Conservation (phyloP, 345 rosid genomes). For the Bruguiera parviflora region DNA sequence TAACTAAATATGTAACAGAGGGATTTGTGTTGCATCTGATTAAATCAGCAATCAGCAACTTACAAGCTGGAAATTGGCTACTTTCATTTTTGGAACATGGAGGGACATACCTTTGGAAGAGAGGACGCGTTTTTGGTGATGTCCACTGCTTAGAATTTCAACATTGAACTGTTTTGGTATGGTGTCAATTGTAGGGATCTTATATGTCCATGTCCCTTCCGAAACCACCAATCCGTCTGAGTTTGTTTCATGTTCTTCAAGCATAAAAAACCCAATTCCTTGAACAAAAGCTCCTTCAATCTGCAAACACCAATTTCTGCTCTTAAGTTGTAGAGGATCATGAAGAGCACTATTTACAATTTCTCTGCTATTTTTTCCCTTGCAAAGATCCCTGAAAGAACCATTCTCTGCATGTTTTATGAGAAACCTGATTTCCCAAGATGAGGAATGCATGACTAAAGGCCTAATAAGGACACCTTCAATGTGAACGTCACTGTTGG, state of each 20-base stretch:
- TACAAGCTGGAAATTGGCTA: background rate
- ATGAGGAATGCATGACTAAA: too few species aligned
- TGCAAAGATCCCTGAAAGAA: too few species aligned
- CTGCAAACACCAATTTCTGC: constrained; percentile 30
- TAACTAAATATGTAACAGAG: background rate
- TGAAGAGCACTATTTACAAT: background rate
- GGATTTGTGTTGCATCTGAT: background rate
- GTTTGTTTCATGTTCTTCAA: constrained; percentile 76
- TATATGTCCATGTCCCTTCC: constrained; percentile 81
- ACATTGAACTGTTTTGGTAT: constrained; percentile 74
- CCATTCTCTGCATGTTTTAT: too few species aligned
- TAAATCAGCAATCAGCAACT: background rate
- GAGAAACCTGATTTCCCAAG: too few species aligned
- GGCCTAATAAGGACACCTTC: too few species aligned
- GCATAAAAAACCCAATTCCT: constrained; percentile 92
- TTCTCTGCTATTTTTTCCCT: too few species aligned
- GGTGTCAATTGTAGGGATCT: constrained; percentile 80
- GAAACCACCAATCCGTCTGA: constrained; percentile 67
- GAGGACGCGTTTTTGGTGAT: constrained; percentile 65
- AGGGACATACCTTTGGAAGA: constrained; percentile 72
- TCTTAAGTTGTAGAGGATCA: background rate
- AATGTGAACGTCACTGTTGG: background rate
- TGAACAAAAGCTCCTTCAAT: constrained; percentile 97
- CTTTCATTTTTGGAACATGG: background rate
- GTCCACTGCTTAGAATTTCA: constrained; percentile 69